Percentiles rank a stretch among this genome's conserved stretches.
phyloP scores from a whole-genome alignment of 768 basidiomycete species.

The Dioszegia aurantiaca region DNA sequence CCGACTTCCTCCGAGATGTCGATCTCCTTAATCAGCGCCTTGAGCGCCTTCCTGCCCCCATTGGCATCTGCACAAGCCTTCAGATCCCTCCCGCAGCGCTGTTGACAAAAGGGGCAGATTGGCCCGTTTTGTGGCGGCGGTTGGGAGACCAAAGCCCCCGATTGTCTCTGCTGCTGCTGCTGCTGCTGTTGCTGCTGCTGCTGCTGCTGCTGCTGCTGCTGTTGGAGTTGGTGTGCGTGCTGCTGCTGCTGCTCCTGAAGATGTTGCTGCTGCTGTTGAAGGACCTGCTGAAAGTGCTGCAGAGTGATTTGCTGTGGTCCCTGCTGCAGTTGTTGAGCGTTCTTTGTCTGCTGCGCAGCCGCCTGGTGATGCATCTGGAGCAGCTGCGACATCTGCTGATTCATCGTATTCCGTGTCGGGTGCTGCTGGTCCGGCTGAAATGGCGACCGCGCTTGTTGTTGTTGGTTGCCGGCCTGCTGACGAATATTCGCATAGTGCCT shows the following conservation, averaged over 20 bases:
- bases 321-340: too few relatives aligned
- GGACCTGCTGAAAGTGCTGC: not conserved
- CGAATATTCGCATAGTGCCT: not conserved
- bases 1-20: not conserved
- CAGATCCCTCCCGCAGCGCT: constrained; percentile 13
- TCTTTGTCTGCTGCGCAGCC: too few relatives aligned
- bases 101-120: constrained; percentile 21
- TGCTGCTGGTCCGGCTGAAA: too few relatives aligned
- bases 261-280: not conserved
- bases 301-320: too few relatives aligned
- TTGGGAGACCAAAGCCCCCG: too few relatives aligned
- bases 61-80: constrained; percentile 18
- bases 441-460: not conserved
- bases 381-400: too few relatives aligned
- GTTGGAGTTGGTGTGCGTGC: too few relatives aligned
- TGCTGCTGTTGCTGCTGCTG: not conserved
- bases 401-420: too few relatives aligned
- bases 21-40: constrained; percentile 18
- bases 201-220: not conserved
- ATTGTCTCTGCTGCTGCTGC: not conserved
- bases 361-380: too few relatives aligned
- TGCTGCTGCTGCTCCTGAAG: not conserved
- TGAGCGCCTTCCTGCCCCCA: constrained; percentile 23
- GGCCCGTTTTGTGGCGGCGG: not conserved
- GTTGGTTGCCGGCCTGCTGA: not conserved